phyloP scores from a whole-genome alignment of 2,329 filamentous ascomycete genomes.

The Monilinia aucupariae region DNA sequence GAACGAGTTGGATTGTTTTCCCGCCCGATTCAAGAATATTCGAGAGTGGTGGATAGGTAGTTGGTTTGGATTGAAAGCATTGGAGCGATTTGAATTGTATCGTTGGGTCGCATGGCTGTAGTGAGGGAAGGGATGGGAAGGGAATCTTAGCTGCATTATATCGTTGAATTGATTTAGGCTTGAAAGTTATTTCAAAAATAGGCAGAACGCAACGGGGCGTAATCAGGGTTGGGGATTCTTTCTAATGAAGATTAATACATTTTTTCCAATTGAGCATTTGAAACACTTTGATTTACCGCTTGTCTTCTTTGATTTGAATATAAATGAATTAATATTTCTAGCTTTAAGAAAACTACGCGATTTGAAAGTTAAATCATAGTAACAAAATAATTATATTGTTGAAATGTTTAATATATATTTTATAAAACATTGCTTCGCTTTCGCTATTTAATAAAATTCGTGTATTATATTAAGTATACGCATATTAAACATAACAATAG shows the following conservation, averaged over 20 bases:
- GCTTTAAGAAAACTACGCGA: too few species aligned
- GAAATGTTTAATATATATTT: too few species aligned
- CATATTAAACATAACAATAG: too few species aligned
- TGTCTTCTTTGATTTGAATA: too few species aligned
- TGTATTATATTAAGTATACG: too few species aligned
- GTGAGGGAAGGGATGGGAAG: background rate
- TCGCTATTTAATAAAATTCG: too few species aligned
- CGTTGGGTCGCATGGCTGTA: background rate
- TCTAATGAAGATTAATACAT: background rate
- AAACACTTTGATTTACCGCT: too few species aligned
- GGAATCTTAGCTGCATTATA: slow-evolving; percentile 6
- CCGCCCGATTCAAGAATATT: background rate
- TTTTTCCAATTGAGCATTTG: background rate
- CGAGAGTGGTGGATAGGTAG: background rate
- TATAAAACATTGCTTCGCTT: too few species aligned
- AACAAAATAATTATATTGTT: too few species aligned
- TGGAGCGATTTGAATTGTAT: slow-evolving; percentile 9
- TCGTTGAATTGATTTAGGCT: background rate
- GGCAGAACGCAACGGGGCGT: slow-evolving; percentile 1
- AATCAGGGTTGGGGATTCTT: background rate
- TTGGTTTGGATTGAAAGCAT: slow-evolving; percentile 2
- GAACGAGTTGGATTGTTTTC: background rate
- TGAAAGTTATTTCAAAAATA: background rate
- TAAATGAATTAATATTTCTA: too few species aligned
- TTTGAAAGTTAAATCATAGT: too few species aligned